phyloP scores from a whole-genome alignment of 768 basidiomycete species.

The Pulveroboletus sp. region DNA sequence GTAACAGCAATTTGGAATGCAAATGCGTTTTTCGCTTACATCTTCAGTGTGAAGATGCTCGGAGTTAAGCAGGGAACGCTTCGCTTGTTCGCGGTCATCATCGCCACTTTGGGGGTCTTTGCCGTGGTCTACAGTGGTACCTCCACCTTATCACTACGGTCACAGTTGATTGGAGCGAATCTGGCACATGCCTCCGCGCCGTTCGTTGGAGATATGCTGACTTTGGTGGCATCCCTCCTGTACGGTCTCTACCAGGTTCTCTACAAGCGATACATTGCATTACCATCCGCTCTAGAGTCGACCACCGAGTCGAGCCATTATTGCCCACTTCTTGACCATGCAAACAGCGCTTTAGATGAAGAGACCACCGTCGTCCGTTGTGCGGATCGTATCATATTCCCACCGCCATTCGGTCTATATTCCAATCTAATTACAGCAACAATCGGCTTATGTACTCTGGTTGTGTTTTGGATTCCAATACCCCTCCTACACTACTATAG shows the following conservation, averaged over 20 bases:
- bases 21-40: constrained; percentile 87
- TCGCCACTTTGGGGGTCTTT: constrained; percentile 79
- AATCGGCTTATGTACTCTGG: constrained; percentile 75
- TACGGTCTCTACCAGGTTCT: constrained; percentile 81
- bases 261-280: constrained; percentile 74
- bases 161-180: constrained; percentile 11
- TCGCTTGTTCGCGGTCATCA: constrained; percentile 63
- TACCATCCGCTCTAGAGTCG: constrained; percentile 59
- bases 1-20: constrained; percentile 88
- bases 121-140: constrained; percentile 79
- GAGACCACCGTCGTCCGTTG: constrained; percentile 11
- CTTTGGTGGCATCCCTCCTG: constrained; percentile 63
- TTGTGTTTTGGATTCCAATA: constrained; percentile 73
- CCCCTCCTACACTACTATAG: constrained; percentile 65
- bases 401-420: constrained; percentile 79
- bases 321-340: constrained; percentile 38
- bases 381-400: constrained; percentile 38
- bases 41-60: constrained; percentile 73
- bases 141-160: constrained; percentile 23
- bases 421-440: constrained; percentile 75
- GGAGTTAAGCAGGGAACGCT: constrained; percentile 57
- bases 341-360: constrained; percentile 28
- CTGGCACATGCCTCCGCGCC: constrained; percentile 40
- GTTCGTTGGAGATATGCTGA: constrained; percentile 68
- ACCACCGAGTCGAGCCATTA: constrained; percentile 39